These are phyloP conservation scores for Theobroma grandiflorum DNA, from an alignment of 441 rosid species.

Conservation along the genomic window DNA sequence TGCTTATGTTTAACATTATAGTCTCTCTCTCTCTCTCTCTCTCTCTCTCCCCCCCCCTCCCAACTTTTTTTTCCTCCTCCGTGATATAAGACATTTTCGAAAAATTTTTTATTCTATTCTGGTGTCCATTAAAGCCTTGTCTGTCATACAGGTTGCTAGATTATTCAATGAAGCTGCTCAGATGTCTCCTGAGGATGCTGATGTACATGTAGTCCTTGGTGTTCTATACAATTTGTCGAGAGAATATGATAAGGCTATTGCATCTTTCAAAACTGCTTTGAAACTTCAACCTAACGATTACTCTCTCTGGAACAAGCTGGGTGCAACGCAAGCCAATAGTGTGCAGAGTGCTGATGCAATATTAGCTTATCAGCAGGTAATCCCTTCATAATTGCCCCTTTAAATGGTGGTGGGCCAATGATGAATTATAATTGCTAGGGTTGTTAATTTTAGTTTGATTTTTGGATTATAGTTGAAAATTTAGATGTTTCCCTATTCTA, in stretches of 20 bases:
- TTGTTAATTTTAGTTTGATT: neutral
- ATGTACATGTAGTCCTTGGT: conserved; percentile 93
- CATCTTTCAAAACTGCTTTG: conserved; percentile 81
- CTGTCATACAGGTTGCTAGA: conserved; percentile 68
- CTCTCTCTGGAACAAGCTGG: conserved; percentile 99
- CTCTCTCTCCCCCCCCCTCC: neutral
- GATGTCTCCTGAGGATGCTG: conserved; percentile 95
- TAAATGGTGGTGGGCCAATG: neutral
- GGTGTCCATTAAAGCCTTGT: conserved; percentile 22
- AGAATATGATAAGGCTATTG: conserved; percentile 91
- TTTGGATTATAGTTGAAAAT: neutral
- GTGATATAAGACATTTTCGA: conserved; percentile 5
- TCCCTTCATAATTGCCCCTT: conserved; percentile 8
- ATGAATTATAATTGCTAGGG: neutral
- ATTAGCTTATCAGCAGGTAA: conserved; percentile 93
- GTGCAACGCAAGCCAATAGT: conserved; percentile 99
- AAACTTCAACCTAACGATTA: conserved; percentile 95
- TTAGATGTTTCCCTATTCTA: neutral
- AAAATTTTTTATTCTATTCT: conserved; percentile 7
- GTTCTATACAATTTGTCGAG: conserved; percentile 91
- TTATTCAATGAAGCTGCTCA: conserved; percentile 89
- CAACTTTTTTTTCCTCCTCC: neutral
- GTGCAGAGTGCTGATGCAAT: conserved; percentile 98
- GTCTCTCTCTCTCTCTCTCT: neutral
- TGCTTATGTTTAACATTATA: neutral